phyloP scores from a whole-genome alignment of 306 rosid genomes.

The Sophora flavescens region DNA sequence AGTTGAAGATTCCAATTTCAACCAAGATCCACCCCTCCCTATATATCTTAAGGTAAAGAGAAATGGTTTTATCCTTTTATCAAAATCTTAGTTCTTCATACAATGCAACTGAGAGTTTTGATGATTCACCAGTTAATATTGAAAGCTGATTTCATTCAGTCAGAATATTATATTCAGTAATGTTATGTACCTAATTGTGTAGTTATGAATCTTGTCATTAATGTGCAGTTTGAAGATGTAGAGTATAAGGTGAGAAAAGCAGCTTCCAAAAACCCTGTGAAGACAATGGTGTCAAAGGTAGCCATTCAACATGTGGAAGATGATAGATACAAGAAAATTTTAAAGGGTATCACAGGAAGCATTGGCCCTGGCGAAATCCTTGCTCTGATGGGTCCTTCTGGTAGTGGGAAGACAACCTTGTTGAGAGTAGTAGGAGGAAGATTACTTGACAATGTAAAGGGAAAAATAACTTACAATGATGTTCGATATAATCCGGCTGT shows the following conservation, averaged over 20 bases:
- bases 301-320: constrained; percentile 58
- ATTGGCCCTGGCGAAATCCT: constrained; percentile 93
- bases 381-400: constrained; percentile 98
- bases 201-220: not conserved
- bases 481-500: constrained; percentile 70
- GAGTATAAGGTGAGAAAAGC: constrained; percentile 71
- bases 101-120: constrained; percentile 1
- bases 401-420: constrained; percentile 96
- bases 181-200: constrained; percentile 9
- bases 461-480: constrained; percentile 84
- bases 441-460: constrained; percentile 71
- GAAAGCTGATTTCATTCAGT: constrained; percentile 18
- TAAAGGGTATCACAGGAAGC: constrained; percentile 90
- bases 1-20: constrained; percentile 50
- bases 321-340: constrained; percentile 73
- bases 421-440: constrained; percentile 93
- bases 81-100: not conserved
- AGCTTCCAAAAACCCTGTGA: constrained; percentile 60
- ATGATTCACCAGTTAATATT: constrained; percentile 9
- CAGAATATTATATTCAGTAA: not conserved
- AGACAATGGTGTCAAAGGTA: constrained; percentile 69
- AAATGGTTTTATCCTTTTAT: not conserved
- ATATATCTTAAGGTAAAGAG: constrained; percentile 79
- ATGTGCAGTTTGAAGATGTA: constrained; percentile 91
- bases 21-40: constrained; percentile 74